A percentile compares a stretch with the other conserved stretches of the same genome.
phyloP scores from a whole-genome alignment of 2,329 filamentous ascomycete species.

The Colletotrichum plurivorum region DNA sequence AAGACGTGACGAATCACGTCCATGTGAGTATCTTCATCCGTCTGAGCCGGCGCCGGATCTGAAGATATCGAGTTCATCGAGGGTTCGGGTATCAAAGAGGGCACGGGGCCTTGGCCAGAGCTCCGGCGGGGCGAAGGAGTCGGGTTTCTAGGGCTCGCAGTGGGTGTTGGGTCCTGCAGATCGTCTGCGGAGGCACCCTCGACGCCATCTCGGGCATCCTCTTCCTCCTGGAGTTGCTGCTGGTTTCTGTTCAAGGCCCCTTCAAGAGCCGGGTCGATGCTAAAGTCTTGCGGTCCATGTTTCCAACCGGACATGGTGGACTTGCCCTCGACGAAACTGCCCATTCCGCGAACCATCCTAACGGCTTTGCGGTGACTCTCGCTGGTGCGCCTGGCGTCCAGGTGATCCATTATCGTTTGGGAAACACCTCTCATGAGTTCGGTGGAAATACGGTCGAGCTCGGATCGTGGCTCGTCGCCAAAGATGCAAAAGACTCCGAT shows the following conservation, averaged over 20 bases:
- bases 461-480: constrained; percentile 45
- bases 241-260: constrained; percentile 40
- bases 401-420: constrained; percentile 51
- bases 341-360: constrained; percentile 54
- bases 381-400: constrained; percentile 49
- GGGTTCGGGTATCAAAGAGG: too few relatives aligned
- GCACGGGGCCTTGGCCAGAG: too few relatives aligned
- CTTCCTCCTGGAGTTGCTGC: constrained; percentile 22
- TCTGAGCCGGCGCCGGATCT: constrained; percentile 32
- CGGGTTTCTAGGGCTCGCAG: neutral
- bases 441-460: constrained; percentile 46
- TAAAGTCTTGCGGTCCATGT: constrained; percentile 2
- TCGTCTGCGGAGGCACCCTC: neutral
- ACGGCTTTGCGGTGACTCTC: constrained; percentile 49
- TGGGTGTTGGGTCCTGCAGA: neutral
- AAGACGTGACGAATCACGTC: constrained; percentile 50
- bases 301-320: constrained; percentile 47
- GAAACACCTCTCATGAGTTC: constrained; percentile 46
- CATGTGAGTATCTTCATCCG: neutral
- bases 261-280: constrained; percentile 32
- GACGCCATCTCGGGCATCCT: constrained; percentile 45
- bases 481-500: constrained; percentile 58
- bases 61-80: constrained; percentile 45
- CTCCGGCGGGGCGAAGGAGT: too few relatives aligned
- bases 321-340: constrained; percentile 53